These are phyloP conservation scores for Amaranthus cruentus DNA, from an alignment of 148 eudicot genomes.

Conservation along the genomic window DNA sequence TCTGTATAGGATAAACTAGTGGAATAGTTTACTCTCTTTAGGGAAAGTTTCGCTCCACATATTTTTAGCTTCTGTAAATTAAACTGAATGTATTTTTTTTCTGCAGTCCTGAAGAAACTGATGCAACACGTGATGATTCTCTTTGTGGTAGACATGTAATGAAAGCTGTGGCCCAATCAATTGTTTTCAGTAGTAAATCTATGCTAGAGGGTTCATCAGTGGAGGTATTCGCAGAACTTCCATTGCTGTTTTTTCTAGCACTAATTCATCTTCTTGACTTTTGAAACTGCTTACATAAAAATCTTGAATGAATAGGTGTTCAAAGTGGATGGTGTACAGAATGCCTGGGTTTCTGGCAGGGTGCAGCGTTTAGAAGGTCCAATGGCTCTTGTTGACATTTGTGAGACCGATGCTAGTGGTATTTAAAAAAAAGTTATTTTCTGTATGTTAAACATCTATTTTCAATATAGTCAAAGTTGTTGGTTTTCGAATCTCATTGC, in stretches of 20 bases:
- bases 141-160: conserved; percentile 7
- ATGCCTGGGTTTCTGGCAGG: conserved; percentile 29
- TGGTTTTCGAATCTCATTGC: conserved; percentile 1
- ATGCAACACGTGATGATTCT: conserved; percentile 21
- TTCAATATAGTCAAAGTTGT: neutral
- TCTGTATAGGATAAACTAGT: neutral
- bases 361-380: conserved; percentile 24
- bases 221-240: conserved; percentile 32
- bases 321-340: conserved; percentile 19
- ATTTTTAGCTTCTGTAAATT: neutral
- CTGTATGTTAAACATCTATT: neutral
- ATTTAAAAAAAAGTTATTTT: neutral
- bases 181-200: conserved; percentile 20
- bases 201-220: conserved; percentile 36
- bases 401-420: conserved; percentile 26
- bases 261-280: conserved; percentile 6
- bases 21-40: neutral
- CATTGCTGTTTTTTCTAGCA: neutral
- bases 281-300: conserved; percentile 12
- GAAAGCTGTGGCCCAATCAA: conserved; percentile 18
- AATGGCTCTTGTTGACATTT: conserved; percentile 28
- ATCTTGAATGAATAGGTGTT: conserved; percentile 31
- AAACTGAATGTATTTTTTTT: conserved; percentile 11
- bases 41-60: neutral
- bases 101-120: conserved; percentile 24